These are phyloP conservation scores for Tetrastigma voinierianum DNA, from an alignment of 164 flowering plant genomes.

Conservation along the genomic window DNA sequence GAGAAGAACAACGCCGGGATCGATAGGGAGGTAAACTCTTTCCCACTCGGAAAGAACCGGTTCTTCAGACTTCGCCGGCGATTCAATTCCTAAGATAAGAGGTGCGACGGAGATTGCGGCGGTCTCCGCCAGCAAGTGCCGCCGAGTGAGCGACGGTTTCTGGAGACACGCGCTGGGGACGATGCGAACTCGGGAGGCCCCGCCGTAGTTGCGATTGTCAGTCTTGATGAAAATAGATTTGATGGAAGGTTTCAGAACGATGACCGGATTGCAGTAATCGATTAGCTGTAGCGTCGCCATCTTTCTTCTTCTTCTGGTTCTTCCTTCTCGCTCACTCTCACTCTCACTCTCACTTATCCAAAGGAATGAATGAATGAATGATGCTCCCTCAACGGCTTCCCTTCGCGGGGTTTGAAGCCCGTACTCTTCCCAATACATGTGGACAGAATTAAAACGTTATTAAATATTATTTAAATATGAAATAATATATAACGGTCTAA, in stretches of 20 bases:
- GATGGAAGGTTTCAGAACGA: slow-evolving; percentile 24
- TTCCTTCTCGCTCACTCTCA: slow-evolving; percentile 13
- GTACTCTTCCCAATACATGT: no score
- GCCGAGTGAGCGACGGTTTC: slow-evolving; percentile 19
- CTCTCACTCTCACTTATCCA: slow-evolving; percentile 26
- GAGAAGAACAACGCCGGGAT: slow-evolving; percentile 94
- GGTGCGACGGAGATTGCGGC: slow-evolving; percentile 34
- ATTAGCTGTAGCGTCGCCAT: slow-evolving; percentile 43
- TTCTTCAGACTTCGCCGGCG: slow-evolving; percentile 43
- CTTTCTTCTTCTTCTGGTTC: slow-evolving; percentile 9
- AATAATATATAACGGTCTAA: no score
- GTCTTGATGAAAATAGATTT: slow-evolving; percentile 14
- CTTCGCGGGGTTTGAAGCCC: no score
- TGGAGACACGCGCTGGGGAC: slow-evolving; percentile 9
- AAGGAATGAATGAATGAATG: slow-evolving; percentile 10
- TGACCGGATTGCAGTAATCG: slow-evolving; percentile 21
- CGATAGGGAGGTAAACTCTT: slow-evolving; percentile 75
- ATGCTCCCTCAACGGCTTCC: no score
- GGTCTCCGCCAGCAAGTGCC: slow-evolving; percentile 43
- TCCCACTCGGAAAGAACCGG: slow-evolving; percentile 86
- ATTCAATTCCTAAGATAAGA: slow-evolving; percentile 18
- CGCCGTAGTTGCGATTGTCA: slow-evolving; percentile 3
- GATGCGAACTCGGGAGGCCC: background rate
- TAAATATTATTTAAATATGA: no score
- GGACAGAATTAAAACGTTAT: no score